Evolutionary conservation across 495 filamentous ascomycete genomes (phyloP).

Genomic region (Aspergillus cristatus): DNA sequence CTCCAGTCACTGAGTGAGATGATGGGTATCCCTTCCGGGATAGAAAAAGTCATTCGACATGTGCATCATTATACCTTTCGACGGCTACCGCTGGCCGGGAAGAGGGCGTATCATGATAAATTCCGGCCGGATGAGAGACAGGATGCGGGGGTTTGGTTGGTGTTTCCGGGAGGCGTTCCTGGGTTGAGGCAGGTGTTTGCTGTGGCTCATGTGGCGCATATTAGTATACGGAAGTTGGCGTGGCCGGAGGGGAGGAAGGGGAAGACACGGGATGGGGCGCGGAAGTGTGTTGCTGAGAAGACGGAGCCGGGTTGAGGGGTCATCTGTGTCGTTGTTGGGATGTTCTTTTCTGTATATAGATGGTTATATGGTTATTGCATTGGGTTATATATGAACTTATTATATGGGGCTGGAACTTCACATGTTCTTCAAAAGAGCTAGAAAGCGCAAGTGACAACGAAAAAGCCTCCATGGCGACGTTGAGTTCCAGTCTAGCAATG

Average conservation of each 20-base stretch:
- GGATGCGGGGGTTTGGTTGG: slow-evolving; percentile 24
- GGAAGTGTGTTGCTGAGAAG: too few relatives aligned
- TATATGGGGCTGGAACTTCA: too few relatives aligned
- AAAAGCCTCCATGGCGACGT: too few relatives aligned
- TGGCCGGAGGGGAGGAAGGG: not conserved
- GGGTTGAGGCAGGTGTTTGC: slow-evolving; percentile 17
- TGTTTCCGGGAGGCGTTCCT: slow-evolving; percentile 26
- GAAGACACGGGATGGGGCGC: too few relatives aligned
- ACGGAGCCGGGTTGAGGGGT: too few relatives aligned
- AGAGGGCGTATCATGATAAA: slow-evolving; percentile 37
- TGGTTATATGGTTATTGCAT: too few relatives aligned
- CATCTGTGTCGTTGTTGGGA: too few relatives aligned
- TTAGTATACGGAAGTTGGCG: slow-evolving; percentile 19
- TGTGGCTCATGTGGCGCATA: slow-evolving; percentile 20
- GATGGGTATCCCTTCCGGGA: slow-evolving; percentile 14
- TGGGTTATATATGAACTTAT: too few relatives aligned
- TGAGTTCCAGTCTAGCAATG: too few relatives aligned
- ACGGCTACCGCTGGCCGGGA: slow-evolving; percentile 27
- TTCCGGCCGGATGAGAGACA: slow-evolving; percentile 25
- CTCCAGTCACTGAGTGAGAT: slow-evolving; percentile 20
- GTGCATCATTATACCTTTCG: slow-evolving; percentile 21
- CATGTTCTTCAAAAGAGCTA: too few relatives aligned
- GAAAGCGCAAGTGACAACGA: too few relatives aligned
- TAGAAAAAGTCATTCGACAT: slow-evolving; percentile 18
- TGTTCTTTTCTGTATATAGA: too few relatives aligned